These are phyloP conservation scores for Alnus rubra DNA, from an alignment of 306 rosid species.

Conservation along the genomic window DNA sequence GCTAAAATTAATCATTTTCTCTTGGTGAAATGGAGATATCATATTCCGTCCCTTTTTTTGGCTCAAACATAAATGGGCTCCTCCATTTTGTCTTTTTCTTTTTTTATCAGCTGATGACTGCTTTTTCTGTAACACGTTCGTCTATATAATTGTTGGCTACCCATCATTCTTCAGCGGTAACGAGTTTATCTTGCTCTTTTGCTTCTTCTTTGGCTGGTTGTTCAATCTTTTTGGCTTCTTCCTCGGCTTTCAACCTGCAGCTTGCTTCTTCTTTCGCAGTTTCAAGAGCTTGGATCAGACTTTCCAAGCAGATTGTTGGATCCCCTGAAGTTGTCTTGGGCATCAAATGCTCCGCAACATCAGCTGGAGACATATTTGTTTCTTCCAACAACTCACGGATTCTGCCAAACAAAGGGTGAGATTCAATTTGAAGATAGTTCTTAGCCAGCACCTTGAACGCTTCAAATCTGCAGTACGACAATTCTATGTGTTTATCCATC, in stretches of 20 bases:
- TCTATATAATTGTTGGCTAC: not conserved
- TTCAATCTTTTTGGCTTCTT: conserved; percentile 23
- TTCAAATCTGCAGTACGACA: conserved; percentile 65
- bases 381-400: conserved; percentile 41
- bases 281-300: conserved; percentile 58
- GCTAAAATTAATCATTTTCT: no score
- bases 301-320: conserved; percentile 32
- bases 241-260: conserved; percentile 29
- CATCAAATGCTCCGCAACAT: conserved; percentile 85
- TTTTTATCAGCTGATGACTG: no score
- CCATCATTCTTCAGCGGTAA: not conserved
- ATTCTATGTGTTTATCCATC: conserved; percentile 81
- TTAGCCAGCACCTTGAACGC: conserved; percentile 65
- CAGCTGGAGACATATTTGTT: conserved; percentile 64
- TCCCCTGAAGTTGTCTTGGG: conserved; percentile 48
- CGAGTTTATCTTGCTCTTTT: conserved; percentile 8
- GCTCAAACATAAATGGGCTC: no score
- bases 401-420: conserved; percentile 41
- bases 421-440: conserved; percentile 55
- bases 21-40: no score
- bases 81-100: no score
- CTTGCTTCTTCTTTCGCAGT: conserved; percentile 37
- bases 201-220: conserved; percentile 6
- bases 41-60: no score
- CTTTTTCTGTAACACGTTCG: not conserved